These are phyloP conservation scores for Colletotrichum tropicale DNA, from an alignment of 2,329 filamentous ascomycete genomes.

Conservation along the genomic window DNA sequence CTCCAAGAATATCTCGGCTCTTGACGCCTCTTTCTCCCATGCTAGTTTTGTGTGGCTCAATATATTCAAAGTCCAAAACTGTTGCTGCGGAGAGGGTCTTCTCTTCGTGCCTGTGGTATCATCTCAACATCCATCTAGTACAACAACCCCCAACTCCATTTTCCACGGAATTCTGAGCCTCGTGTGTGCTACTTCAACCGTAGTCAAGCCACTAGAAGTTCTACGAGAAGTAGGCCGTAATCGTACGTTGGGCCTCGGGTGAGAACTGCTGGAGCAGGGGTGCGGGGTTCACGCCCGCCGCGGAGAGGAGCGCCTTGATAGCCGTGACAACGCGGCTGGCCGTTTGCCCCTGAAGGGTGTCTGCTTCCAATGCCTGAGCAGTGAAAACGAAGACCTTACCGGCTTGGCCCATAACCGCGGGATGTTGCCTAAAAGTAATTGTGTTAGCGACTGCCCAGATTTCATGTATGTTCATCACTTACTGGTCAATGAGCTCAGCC, in stretches of 20 bases:
- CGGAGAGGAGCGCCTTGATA: slow-evolving; percentile 77
- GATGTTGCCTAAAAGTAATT: slow-evolving; percentile 73
- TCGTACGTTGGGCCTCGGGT: slow-evolving; percentile 79
- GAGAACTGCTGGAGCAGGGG: slow-evolving; percentile 77
- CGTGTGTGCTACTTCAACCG: neutral
- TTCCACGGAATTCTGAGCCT: neutral
- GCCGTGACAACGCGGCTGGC: slow-evolving; percentile 77
- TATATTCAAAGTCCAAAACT: neutral
- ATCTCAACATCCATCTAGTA: slow-evolving; percentile 5
- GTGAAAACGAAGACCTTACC: slow-evolving; percentile 85
- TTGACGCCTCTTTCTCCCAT: neutral
- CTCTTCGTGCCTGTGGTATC: slow-evolving; percentile 16
- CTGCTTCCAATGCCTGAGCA: slow-evolving; percentile 86
- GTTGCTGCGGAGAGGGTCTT: neutral
- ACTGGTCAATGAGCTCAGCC: slow-evolving; percentile 92
- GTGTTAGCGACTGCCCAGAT: neutral
- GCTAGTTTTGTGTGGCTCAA: neutral
- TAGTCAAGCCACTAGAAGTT: neutral
- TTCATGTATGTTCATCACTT: slow-evolving; percentile 48
- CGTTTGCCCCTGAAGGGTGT: slow-evolving; percentile 86
- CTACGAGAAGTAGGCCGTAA: slow-evolving; percentile 79
- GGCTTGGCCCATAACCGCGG: slow-evolving; percentile 77
- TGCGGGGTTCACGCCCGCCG: slow-evolving; percentile 75
- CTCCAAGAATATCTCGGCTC: neutral
- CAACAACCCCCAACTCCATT: neutral